A percentile compares a stretch with the other conserved stretches of the same genome.
These are phyloP conservation scores for Odontarrhena argentea DNA, from an alignment of 345 rosid species.

Conservation along the genomic window DNA sequence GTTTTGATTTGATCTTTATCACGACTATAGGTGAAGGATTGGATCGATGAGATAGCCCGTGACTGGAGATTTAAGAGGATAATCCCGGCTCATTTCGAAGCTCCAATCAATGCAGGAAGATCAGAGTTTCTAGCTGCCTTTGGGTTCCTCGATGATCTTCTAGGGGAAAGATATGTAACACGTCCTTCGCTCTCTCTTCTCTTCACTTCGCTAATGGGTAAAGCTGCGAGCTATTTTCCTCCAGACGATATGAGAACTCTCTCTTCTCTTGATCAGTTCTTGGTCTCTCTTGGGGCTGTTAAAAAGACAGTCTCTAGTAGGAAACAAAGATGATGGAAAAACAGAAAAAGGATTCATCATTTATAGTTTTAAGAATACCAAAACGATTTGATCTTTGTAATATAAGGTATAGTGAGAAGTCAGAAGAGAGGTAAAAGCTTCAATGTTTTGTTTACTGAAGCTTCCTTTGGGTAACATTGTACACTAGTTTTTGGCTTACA, in stretches of 20 bases:
- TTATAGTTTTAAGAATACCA: slow-evolving; percentile 2
- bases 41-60: slow-evolving; percentile 76
- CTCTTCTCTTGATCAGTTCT: slow-evolving; percentile 86
- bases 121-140: slow-evolving; percentile 89
- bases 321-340: slow-evolving; percentile 47
- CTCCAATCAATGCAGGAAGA: slow-evolving; percentile 78
- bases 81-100: slow-evolving; percentile 96
- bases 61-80: slow-evolving; percentile 95
- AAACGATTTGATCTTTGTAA: slow-evolving; percentile 25
- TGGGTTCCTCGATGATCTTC: slow-evolving; percentile 80
- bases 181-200: slow-evolving; percentile 74
- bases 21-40: slow-evolving; percentile 72
- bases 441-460: neutral
- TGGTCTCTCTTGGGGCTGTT: slow-evolving; percentile 91
- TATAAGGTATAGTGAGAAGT: slow-evolving; percentile 5
- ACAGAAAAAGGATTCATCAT: neutral
- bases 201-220: slow-evolving; percentile 76
- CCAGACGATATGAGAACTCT: slow-evolving; percentile 95
- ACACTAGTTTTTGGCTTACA: too few relatives aligned
- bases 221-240: slow-evolving; percentile 95
- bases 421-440: slow-evolving; percentile 1
- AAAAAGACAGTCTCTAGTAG: slow-evolving; percentile 89
- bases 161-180: slow-evolving; percentile 68
- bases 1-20: slow-evolving; percentile 11
- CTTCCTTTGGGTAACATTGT: neutral